These are phyloP conservation scores for Skeletonema menzelii DNA, from an alignment of 108 stramenopile species.

Conservation along the genomic window DNA sequence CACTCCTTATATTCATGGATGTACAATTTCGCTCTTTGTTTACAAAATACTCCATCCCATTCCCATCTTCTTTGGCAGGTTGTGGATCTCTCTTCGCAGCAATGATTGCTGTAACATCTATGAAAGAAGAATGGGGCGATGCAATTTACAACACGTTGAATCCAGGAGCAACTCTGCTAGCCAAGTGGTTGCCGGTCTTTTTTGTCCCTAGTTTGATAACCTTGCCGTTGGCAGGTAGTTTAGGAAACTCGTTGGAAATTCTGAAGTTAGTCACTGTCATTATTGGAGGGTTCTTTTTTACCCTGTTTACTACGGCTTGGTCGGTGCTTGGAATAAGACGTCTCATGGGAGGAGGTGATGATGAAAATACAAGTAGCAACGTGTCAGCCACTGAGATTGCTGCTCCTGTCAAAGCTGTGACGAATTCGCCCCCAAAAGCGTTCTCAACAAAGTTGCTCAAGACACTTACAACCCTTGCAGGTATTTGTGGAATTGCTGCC, in stretches of 20 bases:
- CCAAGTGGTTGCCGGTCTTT: slow-evolving; percentile 50
- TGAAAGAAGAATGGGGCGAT: slow-evolving; percentile 22
- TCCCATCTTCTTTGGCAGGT: slow-evolving; percentile 47
- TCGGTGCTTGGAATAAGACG: slow-evolving; percentile 62
- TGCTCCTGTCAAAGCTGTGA: slow-evolving; percentile 8
- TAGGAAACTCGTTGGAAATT: slow-evolving; percentile 44
- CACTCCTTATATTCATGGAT: slow-evolving; percentile 53
- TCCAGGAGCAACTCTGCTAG: slow-evolving; percentile 39
- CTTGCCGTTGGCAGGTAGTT: slow-evolving; percentile 43
- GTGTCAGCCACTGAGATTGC: neutral
- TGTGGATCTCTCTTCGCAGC: slow-evolving; percentile 31
- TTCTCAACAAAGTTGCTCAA: slow-evolving; percentile 52
- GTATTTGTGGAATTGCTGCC: slow-evolving; percentile 37
- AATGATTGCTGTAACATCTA: slow-evolving; percentile 23
- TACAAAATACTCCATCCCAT: slow-evolving; percentile 30
- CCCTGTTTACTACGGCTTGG: slow-evolving; percentile 54
- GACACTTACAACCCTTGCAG: slow-evolving; percentile 47
- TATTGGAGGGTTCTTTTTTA: slow-evolving; percentile 67
- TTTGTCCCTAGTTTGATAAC: slow-evolving; percentile 50
- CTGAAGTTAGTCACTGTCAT: slow-evolving; percentile 61
- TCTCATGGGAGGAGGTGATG: slow-evolving; percentile 11
- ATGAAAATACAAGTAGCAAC: neutral
- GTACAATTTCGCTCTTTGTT: slow-evolving; percentile 58
- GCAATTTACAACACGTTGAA: slow-evolving; percentile 24
- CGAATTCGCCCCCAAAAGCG: slow-evolving; percentile 48